Conservation (phyloP, 2,329 filamentous ascomycete genomes). For the Zymoseptoria tritici region DNA sequence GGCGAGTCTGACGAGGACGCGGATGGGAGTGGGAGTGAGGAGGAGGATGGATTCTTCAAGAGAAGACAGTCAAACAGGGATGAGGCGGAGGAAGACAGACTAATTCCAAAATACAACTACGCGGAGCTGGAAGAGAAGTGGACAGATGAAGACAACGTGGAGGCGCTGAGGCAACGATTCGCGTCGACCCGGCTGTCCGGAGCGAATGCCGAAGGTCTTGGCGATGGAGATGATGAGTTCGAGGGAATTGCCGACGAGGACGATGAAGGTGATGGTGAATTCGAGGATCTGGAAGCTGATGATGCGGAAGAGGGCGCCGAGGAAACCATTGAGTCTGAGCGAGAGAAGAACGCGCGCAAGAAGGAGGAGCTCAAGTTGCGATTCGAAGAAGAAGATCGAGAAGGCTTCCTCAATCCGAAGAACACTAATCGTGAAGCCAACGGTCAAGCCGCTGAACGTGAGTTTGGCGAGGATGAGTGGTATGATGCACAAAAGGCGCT, state of each 20-base stretch:
- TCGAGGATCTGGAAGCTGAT: constrained; percentile 77
- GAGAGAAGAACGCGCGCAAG: constrained; percentile 78
- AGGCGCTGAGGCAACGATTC: constrained; percentile 67
- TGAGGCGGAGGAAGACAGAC: constrained; percentile 59
- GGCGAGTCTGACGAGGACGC: constrained; percentile 53
- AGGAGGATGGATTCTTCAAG: constrained; percentile 58
- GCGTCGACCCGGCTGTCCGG: constrained; percentile 57
- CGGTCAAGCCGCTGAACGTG: constrained; percentile 58
- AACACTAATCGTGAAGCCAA: constrained; percentile 62
- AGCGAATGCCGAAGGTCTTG: constrained; percentile 42
- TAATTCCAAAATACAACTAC: constrained; percentile 73
- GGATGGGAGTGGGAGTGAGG: constrained; percentile 50
- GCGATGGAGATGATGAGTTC: constrained; percentile 45
- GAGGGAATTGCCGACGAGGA: constrained; percentile 43
- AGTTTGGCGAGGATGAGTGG: constrained; percentile 97
- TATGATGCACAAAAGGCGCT: constrained; percentile 94
- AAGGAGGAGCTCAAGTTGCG: constrained; percentile 93
- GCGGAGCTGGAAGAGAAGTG: constrained; percentile 76
- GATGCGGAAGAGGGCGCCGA: constrained; percentile 43
- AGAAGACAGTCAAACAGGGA: constrained; percentile 47
- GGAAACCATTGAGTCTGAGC: constrained; percentile 50
- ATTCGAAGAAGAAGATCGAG: constrained; percentile 96
- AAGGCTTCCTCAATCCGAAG: constrained; percentile 89
- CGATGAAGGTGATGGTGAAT: constrained; percentile 70
- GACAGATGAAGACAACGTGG: constrained; percentile 70